phyloP scores from a whole-genome alignment of 2,329 filamentous ascomycete genomes.

The Biscogniauxia marginata region DNA sequence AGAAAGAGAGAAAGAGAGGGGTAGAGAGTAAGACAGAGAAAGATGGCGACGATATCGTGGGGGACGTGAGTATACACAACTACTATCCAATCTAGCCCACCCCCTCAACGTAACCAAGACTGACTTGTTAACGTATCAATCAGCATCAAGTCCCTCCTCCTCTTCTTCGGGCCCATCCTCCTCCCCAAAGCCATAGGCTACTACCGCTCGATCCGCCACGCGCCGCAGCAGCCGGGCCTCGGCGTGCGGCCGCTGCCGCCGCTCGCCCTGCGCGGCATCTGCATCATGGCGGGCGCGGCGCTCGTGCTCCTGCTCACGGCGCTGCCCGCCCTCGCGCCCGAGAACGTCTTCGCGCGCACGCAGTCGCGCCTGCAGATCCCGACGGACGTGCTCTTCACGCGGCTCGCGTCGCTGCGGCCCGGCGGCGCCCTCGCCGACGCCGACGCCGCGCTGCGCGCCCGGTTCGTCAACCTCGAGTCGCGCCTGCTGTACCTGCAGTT shows the following conservation, averaged over 20 bases:
- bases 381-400: slow-evolving; percentile 79
- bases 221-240: slow-evolving; percentile 43
- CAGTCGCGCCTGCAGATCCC: slow-evolving; percentile 81
- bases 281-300: slow-evolving; percentile 53
- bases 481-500: slow-evolving; percentile 80
- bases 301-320: slow-evolving; percentile 57
- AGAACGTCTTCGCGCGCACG: slow-evolving; percentile 79
- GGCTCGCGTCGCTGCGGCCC: slow-evolving; percentile 60
- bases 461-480: slow-evolving; percentile 69
- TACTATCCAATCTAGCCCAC: background rate
- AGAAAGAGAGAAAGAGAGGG: slow-evolving; percentile 8
- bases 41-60: slow-evolving; percentile 43
- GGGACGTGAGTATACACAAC: slow-evolving; percentile 42
- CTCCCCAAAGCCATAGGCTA: slow-evolving; percentile 64
- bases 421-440: slow-evolving; percentile 44
- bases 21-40: too few relatives aligned
- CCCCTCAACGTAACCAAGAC: slow-evolving; percentile 9
- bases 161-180: slow-evolving; percentile 70
- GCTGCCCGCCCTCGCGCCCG: slow-evolving; percentile 66
- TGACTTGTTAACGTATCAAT: slow-evolving; percentile 2
- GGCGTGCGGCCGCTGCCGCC: slow-evolving; percentile 55
- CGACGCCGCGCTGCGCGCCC: slow-evolving; percentile 66
- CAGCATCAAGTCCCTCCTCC: slow-evolving; percentile 54
- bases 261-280: slow-evolving; percentile 55
- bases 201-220: slow-evolving; percentile 56